These are phyloP conservation scores for Paecilomyces sp. DNA, from an alignment of 2,329 filamentous ascomycete genomes.

Conservation along the genomic window DNA sequence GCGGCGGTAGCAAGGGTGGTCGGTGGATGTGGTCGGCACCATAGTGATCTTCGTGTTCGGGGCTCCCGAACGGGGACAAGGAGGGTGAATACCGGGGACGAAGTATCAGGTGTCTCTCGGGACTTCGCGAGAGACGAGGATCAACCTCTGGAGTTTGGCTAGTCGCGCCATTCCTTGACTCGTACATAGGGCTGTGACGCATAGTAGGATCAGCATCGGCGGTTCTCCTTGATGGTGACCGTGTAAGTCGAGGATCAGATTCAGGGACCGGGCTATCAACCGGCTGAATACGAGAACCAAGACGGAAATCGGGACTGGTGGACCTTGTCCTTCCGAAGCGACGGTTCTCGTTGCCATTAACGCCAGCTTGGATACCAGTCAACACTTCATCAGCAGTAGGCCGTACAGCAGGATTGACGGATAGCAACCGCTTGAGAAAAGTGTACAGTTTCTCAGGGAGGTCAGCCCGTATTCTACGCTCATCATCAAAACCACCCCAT, in stretches of 20 bases:
- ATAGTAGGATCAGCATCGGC: slow-evolving; percentile 9
- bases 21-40: slow-evolving; percentile 14
- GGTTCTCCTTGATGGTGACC: slow-evolving; percentile 20
- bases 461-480: slow-evolving; percentile 67
- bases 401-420: slow-evolving; percentile 66
- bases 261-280: slow-evolving; percentile 27
- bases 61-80: slow-evolving; percentile 13
- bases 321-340: slow-evolving; percentile 26
- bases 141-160: slow-evolving; percentile 9
- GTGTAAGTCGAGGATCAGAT: slow-evolving; percentile 17
- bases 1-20: slow-evolving; percentile 36
- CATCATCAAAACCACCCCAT: slow-evolving; percentile 82
- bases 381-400: slow-evolving; percentile 84
- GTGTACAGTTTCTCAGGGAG: slow-evolving; percentile 80
- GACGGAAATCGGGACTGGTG: slow-evolving; percentile 23
- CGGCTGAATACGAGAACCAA: slow-evolving; percentile 30
- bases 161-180: slow-evolving; percentile 11
- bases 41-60: slow-evolving; percentile 8
- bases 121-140: slow-evolving; percentile 13
- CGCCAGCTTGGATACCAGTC: slow-evolving; percentile 63
- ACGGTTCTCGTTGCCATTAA: slow-evolving; percentile 41
- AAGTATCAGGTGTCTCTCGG: slow-evolving; percentile 25
- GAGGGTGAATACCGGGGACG: slow-evolving; percentile 22
- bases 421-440: slow-evolving; percentile 72
- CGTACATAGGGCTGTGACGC: slow-evolving; percentile 19